A percentile compares a stretch with the other conserved stretches of the same genome.
Evolutionary conservation across 2,329 filamentous ascomycete genomes (phyloP).

Genomic region (Phaeosphaeria sp.): DNA sequence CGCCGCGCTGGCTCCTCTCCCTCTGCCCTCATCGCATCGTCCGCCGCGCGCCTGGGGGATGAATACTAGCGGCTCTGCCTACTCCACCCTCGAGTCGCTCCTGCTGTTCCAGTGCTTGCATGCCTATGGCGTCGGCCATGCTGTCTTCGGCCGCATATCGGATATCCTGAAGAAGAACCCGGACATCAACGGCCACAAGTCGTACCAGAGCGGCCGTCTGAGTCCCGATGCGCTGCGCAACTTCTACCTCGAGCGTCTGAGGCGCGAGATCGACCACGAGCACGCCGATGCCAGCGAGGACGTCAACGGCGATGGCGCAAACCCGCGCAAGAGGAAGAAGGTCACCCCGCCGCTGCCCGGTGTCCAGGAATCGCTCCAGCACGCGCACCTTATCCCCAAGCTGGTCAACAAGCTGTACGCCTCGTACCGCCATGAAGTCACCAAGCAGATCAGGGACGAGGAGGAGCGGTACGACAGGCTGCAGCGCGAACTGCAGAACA

Average conservation of each 20-base stretch:
- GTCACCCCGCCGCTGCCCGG: conserved; percentile 69
- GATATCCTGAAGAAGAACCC: conserved; percentile 76
- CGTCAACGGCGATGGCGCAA: conserved; percentile 43
- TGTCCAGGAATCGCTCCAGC: conserved; percentile 70
- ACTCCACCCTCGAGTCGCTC: conserved; percentile 85
- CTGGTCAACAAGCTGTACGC: conserved; percentile 78
- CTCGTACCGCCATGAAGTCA: conserved; percentile 72
- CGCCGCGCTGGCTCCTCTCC: conserved; percentile 48
- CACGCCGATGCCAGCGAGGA: conserved; percentile 54
- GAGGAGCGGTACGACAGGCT: conserved; percentile 72
- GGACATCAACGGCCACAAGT: conserved; percentile 71
- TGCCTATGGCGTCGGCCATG: conserved; percentile 68
- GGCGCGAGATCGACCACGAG: conserved; percentile 71
- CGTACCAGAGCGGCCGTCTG: conserved; percentile 77
- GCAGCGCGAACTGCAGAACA: conserved; percentile 70
- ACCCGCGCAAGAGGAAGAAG: conserved; percentile 73
- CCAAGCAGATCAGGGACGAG: conserved; percentile 75
- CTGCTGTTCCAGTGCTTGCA: conserved; percentile 83
- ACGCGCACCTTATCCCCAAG: conserved; percentile 71
- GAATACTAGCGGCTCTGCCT: conserved; percentile 67
- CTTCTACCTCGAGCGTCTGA: conserved; percentile 77
- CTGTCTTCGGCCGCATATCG: conserved; percentile 75
- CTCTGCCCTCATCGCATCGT: conserved; percentile 32
- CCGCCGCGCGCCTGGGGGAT: conserved; percentile 55
- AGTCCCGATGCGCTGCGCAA: conserved; percentile 79